Evolutionary conservation across 208 protist genomes (phyloP).

Genomic region (Acanthamoeba sp.): DNA sequence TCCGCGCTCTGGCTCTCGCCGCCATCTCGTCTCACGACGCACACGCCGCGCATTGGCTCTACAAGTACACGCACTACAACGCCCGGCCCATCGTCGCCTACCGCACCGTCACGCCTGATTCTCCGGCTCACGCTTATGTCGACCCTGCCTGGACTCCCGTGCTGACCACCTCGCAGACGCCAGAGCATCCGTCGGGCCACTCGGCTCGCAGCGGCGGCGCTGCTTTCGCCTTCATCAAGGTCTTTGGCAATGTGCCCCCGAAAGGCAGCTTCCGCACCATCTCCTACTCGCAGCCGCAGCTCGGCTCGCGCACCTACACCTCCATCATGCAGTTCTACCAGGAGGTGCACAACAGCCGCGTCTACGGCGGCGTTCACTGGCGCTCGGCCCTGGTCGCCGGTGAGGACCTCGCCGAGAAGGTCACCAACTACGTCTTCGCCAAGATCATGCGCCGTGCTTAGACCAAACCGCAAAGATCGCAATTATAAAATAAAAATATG

Average conservation of each 20-base stretch:
- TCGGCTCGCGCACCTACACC: conserved; percentile 15
- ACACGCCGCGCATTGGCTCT: conserved; percentile 2
- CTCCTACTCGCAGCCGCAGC: conserved; percentile 56
- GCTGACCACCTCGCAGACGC: conserved; percentile 54
- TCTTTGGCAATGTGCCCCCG: neutral
- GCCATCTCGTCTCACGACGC: conserved; percentile 29
- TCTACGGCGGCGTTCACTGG: conserved; percentile 54
- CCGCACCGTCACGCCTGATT: conserved; percentile 18
- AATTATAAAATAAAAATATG: too few relatives aligned
- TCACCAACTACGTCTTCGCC: conserved; percentile 9
- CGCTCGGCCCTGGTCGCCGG: conserved; percentile 21
- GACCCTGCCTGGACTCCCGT: conserved; percentile 9
- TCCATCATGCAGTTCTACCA: conserved; percentile 47
- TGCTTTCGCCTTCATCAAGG: conserved; percentile 34
- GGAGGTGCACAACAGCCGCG: conserved; percentile 45
- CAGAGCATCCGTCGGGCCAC: conserved; percentile 33
- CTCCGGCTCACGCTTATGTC: neutral
- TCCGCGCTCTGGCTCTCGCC: neutral
- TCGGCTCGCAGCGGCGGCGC: conserved; percentile 18
- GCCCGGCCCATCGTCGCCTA: conserved; percentile 26
- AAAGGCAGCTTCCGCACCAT: conserved; percentile 17
- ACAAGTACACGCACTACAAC: conserved; percentile 23
- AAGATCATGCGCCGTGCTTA: neutral
- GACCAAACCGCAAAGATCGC: too few relatives aligned
- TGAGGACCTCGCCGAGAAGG: neutral